A percentile compares a stretch with the other conserved stretches of the same genome.
Conservation (phyloP, 1,284 basidiomycete species). For the Trichosporon asahii region DNA sequence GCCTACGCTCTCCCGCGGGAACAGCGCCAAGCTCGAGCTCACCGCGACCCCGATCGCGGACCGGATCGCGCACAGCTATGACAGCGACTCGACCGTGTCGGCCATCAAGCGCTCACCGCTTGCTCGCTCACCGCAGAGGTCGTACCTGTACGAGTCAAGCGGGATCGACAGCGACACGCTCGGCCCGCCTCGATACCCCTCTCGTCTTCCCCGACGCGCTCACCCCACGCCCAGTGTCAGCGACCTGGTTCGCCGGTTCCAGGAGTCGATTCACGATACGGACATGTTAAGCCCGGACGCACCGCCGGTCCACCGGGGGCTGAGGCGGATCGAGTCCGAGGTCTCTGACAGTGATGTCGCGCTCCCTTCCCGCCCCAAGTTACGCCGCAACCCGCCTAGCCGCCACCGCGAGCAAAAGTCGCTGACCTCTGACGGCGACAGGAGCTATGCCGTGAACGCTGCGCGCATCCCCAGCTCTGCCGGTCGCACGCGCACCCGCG, state of each 20-base stretch:
- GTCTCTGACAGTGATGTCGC: constrained; percentile 49
- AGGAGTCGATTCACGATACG: constrained; percentile 32
- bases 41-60: constrained; percentile 48
- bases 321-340: constrained; percentile 20
- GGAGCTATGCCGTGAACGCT: constrained; percentile 82
- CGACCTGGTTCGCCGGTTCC: constrained; percentile 76
- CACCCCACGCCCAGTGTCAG: constrained; percentile 62
- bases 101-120: constrained; percentile 51
- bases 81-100: constrained; percentile 88
- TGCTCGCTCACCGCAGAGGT: background rate
- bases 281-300: constrained; percentile 18
- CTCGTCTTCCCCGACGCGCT: constrained; percentile 64
- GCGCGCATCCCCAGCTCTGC: constrained; percentile 27
- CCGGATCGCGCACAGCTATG: constrained; percentile 55
- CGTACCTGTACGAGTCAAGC: constrained; percentile 32
- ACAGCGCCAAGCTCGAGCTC: constrained; percentile 12
- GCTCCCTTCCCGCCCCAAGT: constrained; percentile 11
- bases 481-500: background rate
- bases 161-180: constrained; percentile 47
- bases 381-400: constrained; percentile 9
- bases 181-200: constrained; percentile 48
- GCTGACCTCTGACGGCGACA: constrained; percentile 73
- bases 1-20: constrained; percentile 17
- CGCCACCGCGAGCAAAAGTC: constrained; percentile 10
- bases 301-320: background rate